Base-by-base conservation (phyloP, 495 filamentous ascomycete species). In the Hypoxylon subgilvum region DNA sequence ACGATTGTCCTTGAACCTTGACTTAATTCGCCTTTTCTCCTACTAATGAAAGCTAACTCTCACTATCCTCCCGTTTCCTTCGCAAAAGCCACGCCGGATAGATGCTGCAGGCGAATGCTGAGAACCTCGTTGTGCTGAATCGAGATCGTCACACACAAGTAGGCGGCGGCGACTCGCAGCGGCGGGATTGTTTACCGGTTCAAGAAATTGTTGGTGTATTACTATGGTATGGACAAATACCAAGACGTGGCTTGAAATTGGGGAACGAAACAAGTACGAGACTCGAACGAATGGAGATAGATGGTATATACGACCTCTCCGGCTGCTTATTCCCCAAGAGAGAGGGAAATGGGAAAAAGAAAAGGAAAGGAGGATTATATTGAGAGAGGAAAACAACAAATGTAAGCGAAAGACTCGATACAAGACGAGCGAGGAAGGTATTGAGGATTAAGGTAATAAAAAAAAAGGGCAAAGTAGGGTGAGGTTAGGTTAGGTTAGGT, bases 261-360 rank as follows among this genome's bases (percentile, higher is more conserved):
- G 34, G 46, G 45, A 39, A 51, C 56, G 42, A 52, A 52, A 62
- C 41, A 66, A 12, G 40, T 22, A 51, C 53, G 34, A 34, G 46
- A 62, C 47, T 61, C 22, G 46, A 54, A 4, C 38, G 44, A 46
- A 48, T 44, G 10, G 40, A 39, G 30, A 41, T 31, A 25, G 36
- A 31, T 50, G 30, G 57, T 63, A 61, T 66, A 54, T 58, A 61
- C 63, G 57, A 48, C 36, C 27, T 21, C 28, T 23, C 50, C 42
- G 31, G 17, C 46, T 22, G 14, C 17, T 31, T n/a, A 48, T 42
- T 45, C 30, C 31, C 43, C 46, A 52, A 45, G 51, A 53, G 50
- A 63, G 70, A 68, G 62, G 46, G 57, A 45, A 35, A 65, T 18
- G 41, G 58, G 49, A 27, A 59, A 55, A 57, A 50, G 39, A 56